Conservation (phyloP, 371 early-diverging fungal genomes). For the Phascolomyces articulosus region DNA sequence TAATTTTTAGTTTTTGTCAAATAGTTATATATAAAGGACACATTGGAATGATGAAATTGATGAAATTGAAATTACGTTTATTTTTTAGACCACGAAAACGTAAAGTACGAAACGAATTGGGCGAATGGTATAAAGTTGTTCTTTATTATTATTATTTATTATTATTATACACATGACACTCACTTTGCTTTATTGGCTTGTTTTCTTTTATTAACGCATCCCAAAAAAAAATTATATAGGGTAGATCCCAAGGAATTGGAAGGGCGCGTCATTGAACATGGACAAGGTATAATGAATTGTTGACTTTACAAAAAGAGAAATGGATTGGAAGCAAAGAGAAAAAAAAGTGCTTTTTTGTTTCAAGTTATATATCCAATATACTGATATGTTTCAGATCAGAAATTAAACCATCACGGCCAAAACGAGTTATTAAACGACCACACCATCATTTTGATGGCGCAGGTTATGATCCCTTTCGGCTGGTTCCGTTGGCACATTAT, state of each 20-base stretch:
- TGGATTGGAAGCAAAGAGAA: no score
- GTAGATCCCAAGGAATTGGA: conserved; percentile 67
- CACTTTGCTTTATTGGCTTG: not conserved
- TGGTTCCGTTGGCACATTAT: conserved; percentile 64
- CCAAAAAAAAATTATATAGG: conserved; percentile 49
- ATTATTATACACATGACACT: not conserved
- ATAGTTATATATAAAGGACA: no score
- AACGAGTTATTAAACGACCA: conserved; percentile 35
- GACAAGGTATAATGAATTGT: conserved; percentile 1
- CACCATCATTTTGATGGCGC: conserved; percentile 37
- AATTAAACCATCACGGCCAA: conserved; percentile 28
- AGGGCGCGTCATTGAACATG: conserved; percentile 69
- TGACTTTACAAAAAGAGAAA: not conserved
- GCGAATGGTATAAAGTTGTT: conserved; percentile 59
- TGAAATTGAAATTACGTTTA: not conserved
- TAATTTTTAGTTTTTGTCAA: conserved; percentile 12
- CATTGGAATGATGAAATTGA: no score
- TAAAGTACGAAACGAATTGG: conserved; percentile 63
- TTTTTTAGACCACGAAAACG: conserved; percentile 52
- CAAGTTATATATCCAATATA: not conserved
- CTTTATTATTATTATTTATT: not conserved
- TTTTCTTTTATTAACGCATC: not conserved
- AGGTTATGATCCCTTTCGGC: conserved; percentile 70
- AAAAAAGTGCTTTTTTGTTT: not conserved
- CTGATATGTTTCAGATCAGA: conserved; percentile 10